Conservation (phyloP, 768 basidiomycete genomes). For the Tubosaeta sp. region DNA sequence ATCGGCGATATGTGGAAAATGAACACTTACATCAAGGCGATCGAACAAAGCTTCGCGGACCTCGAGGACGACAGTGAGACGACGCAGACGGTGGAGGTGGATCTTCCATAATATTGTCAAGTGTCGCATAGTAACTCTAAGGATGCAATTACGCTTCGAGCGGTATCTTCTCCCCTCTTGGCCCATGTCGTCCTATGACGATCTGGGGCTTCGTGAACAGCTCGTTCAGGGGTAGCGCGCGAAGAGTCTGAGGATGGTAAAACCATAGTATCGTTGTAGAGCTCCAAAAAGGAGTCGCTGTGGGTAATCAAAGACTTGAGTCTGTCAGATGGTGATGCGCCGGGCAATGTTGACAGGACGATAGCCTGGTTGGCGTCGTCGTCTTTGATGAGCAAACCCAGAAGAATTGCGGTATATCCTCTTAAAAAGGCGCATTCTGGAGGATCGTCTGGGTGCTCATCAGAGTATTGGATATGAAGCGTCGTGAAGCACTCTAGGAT, state of each 20-base stretch:
- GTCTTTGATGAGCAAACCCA: constrained; percentile 47
- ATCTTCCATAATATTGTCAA: constrained; percentile 16
- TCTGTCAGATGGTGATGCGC: constrained; percentile 25
- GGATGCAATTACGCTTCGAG: constrained; percentile 49
- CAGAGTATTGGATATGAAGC: constrained; percentile 43
- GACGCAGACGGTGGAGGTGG: constrained; percentile 9
- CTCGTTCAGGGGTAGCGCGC: constrained; percentile 6
- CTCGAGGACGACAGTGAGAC: constrained; percentile 41
- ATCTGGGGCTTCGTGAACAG: not conserved
- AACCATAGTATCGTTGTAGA: constrained; percentile 36
- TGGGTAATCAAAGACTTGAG: constrained; percentile 33
- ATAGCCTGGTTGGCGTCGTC: constrained; percentile 29
- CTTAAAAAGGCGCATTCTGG: constrained; percentile 53
- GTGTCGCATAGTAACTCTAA: constrained; percentile 34
- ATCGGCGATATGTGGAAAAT: constrained; percentile 87
- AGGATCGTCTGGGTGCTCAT: constrained; percentile 10
- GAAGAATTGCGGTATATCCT: constrained; percentile 71
- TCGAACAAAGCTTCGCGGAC: constrained; percentile 60
- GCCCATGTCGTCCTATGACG: constrained; percentile 14
- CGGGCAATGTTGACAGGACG: constrained; percentile 36
- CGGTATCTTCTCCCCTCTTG: constrained; percentile 38
- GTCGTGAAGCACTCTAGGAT: constrained; percentile 48
- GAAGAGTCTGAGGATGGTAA: constrained; percentile 20
- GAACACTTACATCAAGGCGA: constrained; percentile 65
- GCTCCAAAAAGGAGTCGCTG: constrained; percentile 38